Evolutionary conservation across 441 rosid species (phyloP), one percentile per base, ranked within the genome.

Genomic region (Rhodomyrtus psidioides): DNA sequence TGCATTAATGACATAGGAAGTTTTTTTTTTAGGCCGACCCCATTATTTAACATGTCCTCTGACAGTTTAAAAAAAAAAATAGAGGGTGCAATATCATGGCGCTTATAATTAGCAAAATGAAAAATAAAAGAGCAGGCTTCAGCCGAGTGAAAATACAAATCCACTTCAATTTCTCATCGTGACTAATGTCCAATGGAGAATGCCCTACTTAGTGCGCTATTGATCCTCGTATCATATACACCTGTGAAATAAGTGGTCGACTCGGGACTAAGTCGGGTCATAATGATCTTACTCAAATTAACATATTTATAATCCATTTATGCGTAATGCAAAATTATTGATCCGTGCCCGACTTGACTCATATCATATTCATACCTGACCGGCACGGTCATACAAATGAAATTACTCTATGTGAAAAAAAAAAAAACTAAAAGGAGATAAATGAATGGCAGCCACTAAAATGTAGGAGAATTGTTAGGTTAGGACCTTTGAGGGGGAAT

Each of bases 231-330:
- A 16, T 51, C 53, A 49, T 10, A 10, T 44, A 44, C 9, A 44
- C 7, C 49, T 8, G 49, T 44, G 9, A 44, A 44, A 44, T 9
- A 9, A 9, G 49, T 44, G 49, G 8, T 44, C 10, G 10, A 2
- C 0, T 44, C 7, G 1, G 10, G 10, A 6, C 0, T 44, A 2
- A 7, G 7, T 7, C 7, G 9, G 10, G 49, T 44, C 49, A 8
- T 44, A 44, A 44, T 44, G 10, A 2, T 46, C 12, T 9, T 2
- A 46, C 2, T 15, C 1, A 51, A 51, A 51, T 51, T 12, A 3
- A 49, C 1, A 14, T 2, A 1, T 2, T 49, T 49, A 49, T 49
- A 13, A 49, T 14, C 14, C 14, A 49, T 49, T 12, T 12, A 51
- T 51, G 53, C 1, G 15, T 15, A 12, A 14, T 12, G 5, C 4